Percentiles rank a stretch among this genome's conserved stretches.
Conservation (phyloP, 306 rosid genomes). For the Cicer yamashitae region DNA sequence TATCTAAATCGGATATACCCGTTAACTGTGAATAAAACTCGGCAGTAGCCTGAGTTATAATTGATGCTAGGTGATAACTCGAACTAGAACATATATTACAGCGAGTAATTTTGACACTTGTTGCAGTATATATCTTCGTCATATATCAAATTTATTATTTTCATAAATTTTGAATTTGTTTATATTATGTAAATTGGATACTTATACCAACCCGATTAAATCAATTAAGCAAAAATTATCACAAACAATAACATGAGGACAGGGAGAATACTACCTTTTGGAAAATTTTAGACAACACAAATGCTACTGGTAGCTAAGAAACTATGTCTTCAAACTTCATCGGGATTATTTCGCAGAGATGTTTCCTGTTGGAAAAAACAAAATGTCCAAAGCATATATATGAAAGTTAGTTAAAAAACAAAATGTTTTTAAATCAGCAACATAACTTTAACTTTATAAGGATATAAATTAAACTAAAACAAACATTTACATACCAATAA, state of each 20-base stretch:
- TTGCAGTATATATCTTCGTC: constrained; percentile 27
- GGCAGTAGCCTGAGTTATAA: too few species aligned
- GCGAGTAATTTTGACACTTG: too few species aligned
- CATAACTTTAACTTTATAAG: too few species aligned
- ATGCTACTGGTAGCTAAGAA: constrained; percentile 74
- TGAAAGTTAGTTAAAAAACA: too few species aligned
- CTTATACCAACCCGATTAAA: background rate
- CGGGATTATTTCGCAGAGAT: constrained; percentile 54
- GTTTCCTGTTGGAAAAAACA: constrained; percentile 45
- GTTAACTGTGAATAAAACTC: too few species aligned
- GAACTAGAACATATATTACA: constrained; percentile 52
- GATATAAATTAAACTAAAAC: too few species aligned
- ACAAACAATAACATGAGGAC: background rate
- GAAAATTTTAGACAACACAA: constrained; percentile 68
- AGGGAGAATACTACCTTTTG: constrained; percentile 66
- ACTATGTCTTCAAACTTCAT: constrained; percentile 62
- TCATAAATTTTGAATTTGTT: constrained; percentile 7
- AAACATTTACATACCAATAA: too few species aligned
- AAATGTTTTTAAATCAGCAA: too few species aligned
- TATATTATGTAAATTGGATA: background rate
- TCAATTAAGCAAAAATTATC: constrained; percentile 28
- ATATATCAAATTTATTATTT: constrained; percentile 1
- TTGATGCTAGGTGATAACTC: background rate
- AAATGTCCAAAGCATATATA: too few species aligned
- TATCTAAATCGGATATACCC: too few species aligned